Evolutionary conservation across 306 rosid species (phyloP), one percentile per base, ranked within the genome.

Genomic region (Cicer yamashitae): DNA sequence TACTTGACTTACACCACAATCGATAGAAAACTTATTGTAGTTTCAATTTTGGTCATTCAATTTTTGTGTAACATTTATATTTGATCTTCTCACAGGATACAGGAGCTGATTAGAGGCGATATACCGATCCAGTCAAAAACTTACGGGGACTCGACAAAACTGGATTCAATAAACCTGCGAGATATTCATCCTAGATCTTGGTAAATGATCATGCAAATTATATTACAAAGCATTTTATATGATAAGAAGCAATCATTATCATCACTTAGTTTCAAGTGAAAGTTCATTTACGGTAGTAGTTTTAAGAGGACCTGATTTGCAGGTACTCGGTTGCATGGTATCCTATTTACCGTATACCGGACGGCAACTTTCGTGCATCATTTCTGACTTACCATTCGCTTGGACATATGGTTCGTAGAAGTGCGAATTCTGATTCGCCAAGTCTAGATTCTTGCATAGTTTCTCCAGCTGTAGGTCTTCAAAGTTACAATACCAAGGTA

Each of bases 271-370:
- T 37, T 82, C 13, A 43, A 45, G 51, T 67, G 67, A 73, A 61
- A 58, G 67, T 75, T 69, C 45, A 84, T 39, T 46, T 25, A 25
- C 60, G 71, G 62, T 69, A 80, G 61, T 50, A 71, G 63, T 79
- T 70, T 9, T 39, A 47, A 20, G 20, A 70, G 73, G 34, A 64
- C 65, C 51, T 82, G 63, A 58, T 84, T 76, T 82, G 85, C 93
- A 93, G 98, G 98, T 93, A 83, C 76, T 79, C 98, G 0, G 98
- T 93, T 65, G 98, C 98, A 1, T 91, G 98, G 98, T 93, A 93
- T 88, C 96, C 98, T 66, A 89, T 93, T 62, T 93, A 93, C 84
- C 90, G 96, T 79, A 91, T 93, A 83, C 98, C 98, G 0, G 89
- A 87, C 43, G 94, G 91, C 69, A 89, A 77, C 86, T 83, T 93